A percentile compares a stretch with the other conserved stretches of the same genome.
phyloP scores from a whole-genome alignment of 495 filamentous ascomycete genomes.

The Penicillium tannophilum region DNA sequence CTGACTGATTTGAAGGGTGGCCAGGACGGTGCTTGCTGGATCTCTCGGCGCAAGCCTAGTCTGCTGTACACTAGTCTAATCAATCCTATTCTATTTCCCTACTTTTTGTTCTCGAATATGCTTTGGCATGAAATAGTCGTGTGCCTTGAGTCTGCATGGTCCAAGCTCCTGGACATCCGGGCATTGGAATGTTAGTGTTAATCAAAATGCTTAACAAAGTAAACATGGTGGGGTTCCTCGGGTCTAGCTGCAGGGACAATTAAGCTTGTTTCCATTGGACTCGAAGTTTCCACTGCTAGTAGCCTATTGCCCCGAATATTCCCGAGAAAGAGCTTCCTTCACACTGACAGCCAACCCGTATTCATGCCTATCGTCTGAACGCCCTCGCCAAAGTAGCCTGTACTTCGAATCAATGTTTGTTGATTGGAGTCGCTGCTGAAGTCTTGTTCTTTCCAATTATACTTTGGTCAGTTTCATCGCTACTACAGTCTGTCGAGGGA shows the following conservation, averaged over 20 bases:
- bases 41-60: constrained; percentile 13
- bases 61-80: constrained; percentile 14
- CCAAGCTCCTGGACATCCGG: neutral
- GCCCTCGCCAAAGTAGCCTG: neutral
- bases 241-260: neutral
- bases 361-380: neutral
- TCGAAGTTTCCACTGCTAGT: neutral
- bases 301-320: neutral
- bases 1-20: constrained; percentile 4
- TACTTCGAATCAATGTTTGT: too few species aligned
- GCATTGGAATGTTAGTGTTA: neutral
- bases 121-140: too few species aligned
- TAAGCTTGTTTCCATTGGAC: neutral
- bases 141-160: neutral
- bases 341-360: too few species aligned
- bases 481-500: too few species aligned
- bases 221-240: neutral
- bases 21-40: constrained; percentile 9
- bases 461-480: too few species aligned
- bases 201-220: neutral
- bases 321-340: neutral
- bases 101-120: neutral
- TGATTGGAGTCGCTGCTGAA: too few species aligned
- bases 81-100: constrained; percentile 9
- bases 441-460: too few species aligned